Base-by-base conservation (phyloP, 345 rosid genomes). In the Bruguiera gymnorhiza region DNA sequence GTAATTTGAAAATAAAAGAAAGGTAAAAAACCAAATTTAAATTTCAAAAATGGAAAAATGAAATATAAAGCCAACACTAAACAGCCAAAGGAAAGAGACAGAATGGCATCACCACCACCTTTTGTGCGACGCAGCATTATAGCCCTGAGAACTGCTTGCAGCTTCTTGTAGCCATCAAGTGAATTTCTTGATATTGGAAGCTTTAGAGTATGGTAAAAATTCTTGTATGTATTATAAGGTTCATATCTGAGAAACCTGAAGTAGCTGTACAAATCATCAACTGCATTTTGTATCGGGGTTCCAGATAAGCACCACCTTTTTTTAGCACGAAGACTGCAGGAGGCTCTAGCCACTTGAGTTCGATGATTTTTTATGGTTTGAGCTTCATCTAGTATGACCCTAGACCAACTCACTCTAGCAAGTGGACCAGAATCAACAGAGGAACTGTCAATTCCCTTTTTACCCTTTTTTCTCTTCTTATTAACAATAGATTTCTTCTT, bases 241-340 rank as follows among this genome's bases (percentile, higher is more conserved):
- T 89, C 97, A 67, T 89, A 89, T 80, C 73, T 91, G 60, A 94
- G 86, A 83, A 94, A 94, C 82, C 98, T 87, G 82, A 94, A 94
- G 79, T 94, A 94, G 86, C 98, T 94, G 71, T 88, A 94, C 66
- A 94, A 75, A 86, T 94, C 98, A 81, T 91, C 97, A 60, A 94
- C 81, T 34, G 95, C 26, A 78, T 94, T 94, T 71, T 94, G 98
- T 71, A 94, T 91, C 13, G 98, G 98, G 68, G 98, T 94, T 75
- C 98, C 98, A 72, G 98, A 94, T 79, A 94, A 85, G 84, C 98
- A 94, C 98, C 98, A 94, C 72, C 98, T 88, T 71, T 82, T 87
- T 76, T 88, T 91, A 73, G 98, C 97, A 73, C 93, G 93, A 76
- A 94, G 98, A 71, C 93, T 89, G 74, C 91, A 89, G 78, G 96